Evolutionary conservation across 345 rosid genomes (phyloP).

Genomic region (Tarenaya hassleriana): DNA sequence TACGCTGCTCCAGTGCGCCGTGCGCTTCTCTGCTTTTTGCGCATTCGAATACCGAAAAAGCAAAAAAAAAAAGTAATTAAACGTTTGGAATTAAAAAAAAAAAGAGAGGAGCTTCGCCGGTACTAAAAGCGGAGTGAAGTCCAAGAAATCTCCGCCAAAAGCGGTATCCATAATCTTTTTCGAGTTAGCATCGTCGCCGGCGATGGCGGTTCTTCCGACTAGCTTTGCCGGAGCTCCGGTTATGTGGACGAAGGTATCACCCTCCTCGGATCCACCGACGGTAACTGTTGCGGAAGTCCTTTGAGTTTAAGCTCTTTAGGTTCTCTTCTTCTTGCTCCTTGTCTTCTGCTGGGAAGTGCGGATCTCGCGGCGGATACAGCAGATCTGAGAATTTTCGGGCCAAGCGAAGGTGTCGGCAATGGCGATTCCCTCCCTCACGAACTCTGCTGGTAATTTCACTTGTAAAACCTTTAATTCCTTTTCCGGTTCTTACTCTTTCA

Average conservation of each 20-base stretch:
- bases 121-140: slow-evolving; percentile 39
- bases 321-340: slow-evolving; percentile 14
- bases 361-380: slow-evolving; percentile 16
- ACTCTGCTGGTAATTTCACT: slow-evolving; percentile 21
- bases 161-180: slow-evolving; percentile 21
- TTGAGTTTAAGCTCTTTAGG: slow-evolving; percentile 19
- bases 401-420: slow-evolving; percentile 28
- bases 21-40: slow-evolving; percentile 33
- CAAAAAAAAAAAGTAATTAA: slow-evolving; percentile 16
- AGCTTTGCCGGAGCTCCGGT: slow-evolving; percentile 32
- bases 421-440: slow-evolving; percentile 23
- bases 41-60: slow-evolving; percentile 30
- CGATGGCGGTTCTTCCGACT: slow-evolving; percentile 42
- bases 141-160: slow-evolving; percentile 46
- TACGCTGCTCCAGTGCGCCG: slow-evolving; percentile 25
- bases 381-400: slow-evolving; percentile 24
- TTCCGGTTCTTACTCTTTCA: background rate
- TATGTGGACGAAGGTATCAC: slow-evolving; percentile 19
- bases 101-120: slow-evolving; percentile 18
- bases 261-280: slow-evolving; percentile 36
- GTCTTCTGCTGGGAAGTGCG: slow-evolving; percentile 19
- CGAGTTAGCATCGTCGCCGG: slow-evolving; percentile 27
- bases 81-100: background rate
- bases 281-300: slow-evolving; percentile 20
- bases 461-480: background rate